Percentiles rank a stretch among this genome's conserved stretches.
Evolutionary conservation across 2,329 filamentous ascomycete genomes (phyloP).

Genomic region (Emergomyces orientalis): DNA sequence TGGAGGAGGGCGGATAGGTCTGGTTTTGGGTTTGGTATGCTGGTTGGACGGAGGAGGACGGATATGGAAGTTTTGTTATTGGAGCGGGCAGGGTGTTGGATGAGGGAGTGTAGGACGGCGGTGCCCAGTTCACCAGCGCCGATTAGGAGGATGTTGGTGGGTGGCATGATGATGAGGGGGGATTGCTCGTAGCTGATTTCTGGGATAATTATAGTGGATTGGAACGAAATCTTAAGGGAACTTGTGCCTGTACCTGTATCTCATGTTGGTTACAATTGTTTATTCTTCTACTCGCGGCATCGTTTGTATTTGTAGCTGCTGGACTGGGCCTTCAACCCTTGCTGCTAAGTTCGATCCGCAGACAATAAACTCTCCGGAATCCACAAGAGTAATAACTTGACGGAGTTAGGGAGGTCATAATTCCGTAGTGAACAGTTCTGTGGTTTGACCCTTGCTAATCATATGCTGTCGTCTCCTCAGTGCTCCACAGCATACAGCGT

Average conservation of each 20-base stretch:
- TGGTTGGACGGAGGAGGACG: conserved; percentile 46
- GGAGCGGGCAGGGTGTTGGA: conserved; percentile 35
- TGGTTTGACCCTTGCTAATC: no score
- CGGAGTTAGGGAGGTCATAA: neutral
- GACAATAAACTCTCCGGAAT: neutral
- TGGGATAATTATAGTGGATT: neutral
- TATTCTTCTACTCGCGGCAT: neutral
- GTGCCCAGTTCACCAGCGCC: conserved; percentile 11
- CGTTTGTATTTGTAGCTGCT: neutral
- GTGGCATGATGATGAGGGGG: neutral
- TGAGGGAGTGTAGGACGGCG: conserved; percentile 32
- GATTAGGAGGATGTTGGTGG: conserved; percentile 9
- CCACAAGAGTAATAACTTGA: neutral
- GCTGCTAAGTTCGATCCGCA: no score
- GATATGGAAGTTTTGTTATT: conserved; percentile 33
- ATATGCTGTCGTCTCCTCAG: no score
- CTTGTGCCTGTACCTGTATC: neutral
- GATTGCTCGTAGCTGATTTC: neutral
- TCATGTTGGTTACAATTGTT: neutral
- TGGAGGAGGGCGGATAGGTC: neutral
- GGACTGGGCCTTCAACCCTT: no score
- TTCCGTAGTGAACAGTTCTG: neutral
- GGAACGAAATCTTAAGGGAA: neutral
- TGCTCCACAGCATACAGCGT: no score
- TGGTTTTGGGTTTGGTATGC: conserved; percentile 26